Base-by-base conservation (phyloP, 1,139 yeast genomes). In the Yamadazyma songkhlaensis region DNA sequence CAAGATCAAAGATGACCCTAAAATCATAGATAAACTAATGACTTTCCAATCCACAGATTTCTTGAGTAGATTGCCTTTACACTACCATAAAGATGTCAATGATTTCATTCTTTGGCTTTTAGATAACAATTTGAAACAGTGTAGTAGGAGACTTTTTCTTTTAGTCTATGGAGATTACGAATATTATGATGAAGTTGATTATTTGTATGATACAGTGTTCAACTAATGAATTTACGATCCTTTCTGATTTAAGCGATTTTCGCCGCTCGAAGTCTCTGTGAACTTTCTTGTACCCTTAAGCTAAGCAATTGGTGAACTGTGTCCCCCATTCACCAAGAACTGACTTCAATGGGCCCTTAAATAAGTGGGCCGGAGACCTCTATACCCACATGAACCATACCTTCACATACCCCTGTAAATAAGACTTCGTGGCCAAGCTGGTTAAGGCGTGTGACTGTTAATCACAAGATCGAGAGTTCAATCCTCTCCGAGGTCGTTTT, bases 381-480 rank as follows among this genome's bases (percentile, higher is more conserved):
- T n/a, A n/a, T n/a, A n/a, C n/a, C n/a, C n/a, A n/a, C n/a, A n/a
- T n/a, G n/a, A n/a, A n/a, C n/a, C n/a, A n/a, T n/a, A n/a, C n/a
- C 20, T 17, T 17, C 20, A 4, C 6, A 17, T 17, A 4, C 4
- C 6, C 6, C 6, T 17, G 27, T 25, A 25, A n/a, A 25, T 25
- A 5, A 9, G 66, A 58, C 66, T 62, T 52, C 67, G 66, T 62
- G 67, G 67, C 67, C 67, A 61, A 61, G 67, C 51, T 62, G 67
- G 67, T 53, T 62, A 62, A 62, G 67, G 67, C 67, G 67, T 62
- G 57, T 52, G 67, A 62, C 67, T 62, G 67, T 61, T 62, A 62
- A 62, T 62, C 67, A 53, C 59, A 57, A 62, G 67, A 60, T 61
- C 66, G 67, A 59, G 66, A 62, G 67, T 62, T 62, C 67, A 62